Evolutionary conservation across 352 stramenopile species (phyloP), one percentile per base, ranked within the genome.

Genomic region (Aphanomyces astaci): DNA sequence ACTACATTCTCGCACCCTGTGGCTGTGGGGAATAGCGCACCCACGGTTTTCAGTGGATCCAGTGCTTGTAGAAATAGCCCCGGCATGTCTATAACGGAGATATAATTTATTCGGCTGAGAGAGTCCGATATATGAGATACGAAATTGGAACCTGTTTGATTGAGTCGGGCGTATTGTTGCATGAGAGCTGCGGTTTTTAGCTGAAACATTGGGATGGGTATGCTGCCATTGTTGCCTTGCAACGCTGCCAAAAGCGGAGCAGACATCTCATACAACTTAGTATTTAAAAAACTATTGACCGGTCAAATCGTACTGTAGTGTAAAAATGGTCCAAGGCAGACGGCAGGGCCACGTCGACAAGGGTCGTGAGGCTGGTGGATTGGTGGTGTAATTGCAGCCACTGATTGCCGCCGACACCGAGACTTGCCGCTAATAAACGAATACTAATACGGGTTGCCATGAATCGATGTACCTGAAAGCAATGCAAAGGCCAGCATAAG

Each of bases 1-100:
- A 76, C 78, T 66, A 88, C 64, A 30, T 60, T 64, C 10, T 72
- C 55, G 45, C 83, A 92, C 48, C 83, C 68, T 3, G 36, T 48
- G 24, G 13, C 0, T 27, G 19, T 33, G 0, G 60, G 60, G n/a
- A 66, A 66, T 1, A 27, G 27, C 0, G n/a, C 9, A 13, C 39
- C 60, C 24, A 66, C 13, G 2, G 39, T 19, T 46, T 11, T 9
- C 9, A 66, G 36, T 10, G 60, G 60, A 10, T n/a, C 40, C 5
- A 59, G 13, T 13, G 60, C 30, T 22, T 31, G 9, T 4, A 45
- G 10, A 24, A 66, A 66, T 15, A 57, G n/a, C 10, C n/a, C 5
- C 1, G 60, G 60, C 60, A 66, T 66, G 48, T 66, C 48, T 55
- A 28, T 15, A 22, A 10, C 48, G n/a, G n/a, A n/a, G n/a, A n/a